Evolutionary conservation across 2,329 filamentous ascomycete genomes (phyloP).

Genomic region (Ciborinia camelliae): DNA sequence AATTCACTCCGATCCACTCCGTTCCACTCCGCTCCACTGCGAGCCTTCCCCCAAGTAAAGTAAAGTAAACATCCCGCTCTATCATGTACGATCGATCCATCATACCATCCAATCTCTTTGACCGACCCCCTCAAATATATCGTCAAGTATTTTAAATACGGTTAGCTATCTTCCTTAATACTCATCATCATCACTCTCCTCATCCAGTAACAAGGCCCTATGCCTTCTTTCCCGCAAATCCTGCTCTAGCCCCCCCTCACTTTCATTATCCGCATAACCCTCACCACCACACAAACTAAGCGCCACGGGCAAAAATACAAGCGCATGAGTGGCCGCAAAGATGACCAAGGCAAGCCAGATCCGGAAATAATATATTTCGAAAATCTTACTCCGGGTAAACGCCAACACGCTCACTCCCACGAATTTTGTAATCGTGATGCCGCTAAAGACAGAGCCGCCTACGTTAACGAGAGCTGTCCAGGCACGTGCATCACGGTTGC

Average conservation of each 20-base stretch:
- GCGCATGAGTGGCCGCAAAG: constrained; percentile 82
- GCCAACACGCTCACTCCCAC: constrained; percentile 88
- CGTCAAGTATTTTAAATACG: background rate
- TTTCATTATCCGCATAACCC: constrained; percentile 84
- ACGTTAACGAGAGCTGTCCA: constrained; percentile 96
- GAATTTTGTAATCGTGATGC: constrained; percentile 94
- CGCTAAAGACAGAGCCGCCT: constrained; percentile 89
- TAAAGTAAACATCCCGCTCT: no score
- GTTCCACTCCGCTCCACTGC: no score
- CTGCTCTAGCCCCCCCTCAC: constrained; percentile 83
- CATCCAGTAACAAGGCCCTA: constrained; percentile 71
- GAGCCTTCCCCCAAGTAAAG: no score
- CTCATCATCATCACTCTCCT: constrained; percentile 60
- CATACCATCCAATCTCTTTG: background rate
- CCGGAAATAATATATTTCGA: constrained; percentile 98
- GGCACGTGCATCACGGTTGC: constrained; percentile 77
- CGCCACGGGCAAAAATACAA: constrained; percentile 88
- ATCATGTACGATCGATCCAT: no score
- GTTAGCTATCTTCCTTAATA: constrained; percentile 13
- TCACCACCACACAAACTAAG: constrained; percentile 81
- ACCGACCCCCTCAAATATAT: background rate
- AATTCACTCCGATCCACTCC: no score
- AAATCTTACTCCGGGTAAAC: constrained; percentile 96
- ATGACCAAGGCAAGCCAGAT: constrained; percentile 91
- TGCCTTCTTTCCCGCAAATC: constrained; percentile 79